A percentile compares a stretch with the other conserved stretches of the same genome.
phyloP scores from a whole-genome alignment of 345 rosid species.

The Alliaria petiolata region DNA sequence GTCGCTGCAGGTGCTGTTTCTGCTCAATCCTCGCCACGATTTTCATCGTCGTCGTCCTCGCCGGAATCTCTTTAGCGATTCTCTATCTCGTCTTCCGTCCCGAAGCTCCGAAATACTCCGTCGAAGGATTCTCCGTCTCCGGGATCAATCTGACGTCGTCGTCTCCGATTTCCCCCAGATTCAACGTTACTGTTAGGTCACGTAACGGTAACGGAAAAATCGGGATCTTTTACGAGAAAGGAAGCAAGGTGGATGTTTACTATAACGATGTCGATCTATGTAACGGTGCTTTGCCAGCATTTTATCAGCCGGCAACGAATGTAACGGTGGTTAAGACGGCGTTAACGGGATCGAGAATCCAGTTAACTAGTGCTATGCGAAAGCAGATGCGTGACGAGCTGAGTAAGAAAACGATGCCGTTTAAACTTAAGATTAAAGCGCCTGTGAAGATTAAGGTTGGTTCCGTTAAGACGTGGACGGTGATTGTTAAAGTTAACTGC shows the following conservation, averaged over 20 bases:
- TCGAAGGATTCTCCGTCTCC: slow-evolving; percentile 45
- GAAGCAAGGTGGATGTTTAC: slow-evolving; percentile 41
- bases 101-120: slow-evolving; percentile 51
- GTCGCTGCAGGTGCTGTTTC: slow-evolving; percentile 45
- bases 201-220: slow-evolving; percentile 63
- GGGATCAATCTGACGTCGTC: slow-evolving; percentile 55
- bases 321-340: slow-evolving; percentile 46
- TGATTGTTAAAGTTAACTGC: slow-evolving; percentile 61
- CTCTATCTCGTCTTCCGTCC: slow-evolving; percentile 69
- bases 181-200: slow-evolving; percentile 54
- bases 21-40: slow-evolving; percentile 36
- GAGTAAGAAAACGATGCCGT: slow-evolving; percentile 49
- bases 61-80: slow-evolving; percentile 43
- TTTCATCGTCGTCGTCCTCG: slow-evolving; percentile 39
- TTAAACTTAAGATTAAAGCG: slow-evolving; percentile 47
- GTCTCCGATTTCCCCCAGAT: slow-evolving; percentile 46
- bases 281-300: slow-evolving; percentile 47
- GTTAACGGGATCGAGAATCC: slow-evolving; percentile 46
- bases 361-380: slow-evolving; percentile 31
- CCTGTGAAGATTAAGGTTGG: slow-evolving; percentile 71
- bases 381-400: slow-evolving; percentile 24
- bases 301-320: slow-evolving; percentile 59
- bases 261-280: slow-evolving; percentile 41
- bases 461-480: slow-evolving; percentile 69
- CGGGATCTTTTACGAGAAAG: slow-evolving; percentile 54